These are phyloP conservation scores for Chlamydomonas applanata DNA, from an alignment of 139 green algal species.

Conservation along the genomic window DNA sequence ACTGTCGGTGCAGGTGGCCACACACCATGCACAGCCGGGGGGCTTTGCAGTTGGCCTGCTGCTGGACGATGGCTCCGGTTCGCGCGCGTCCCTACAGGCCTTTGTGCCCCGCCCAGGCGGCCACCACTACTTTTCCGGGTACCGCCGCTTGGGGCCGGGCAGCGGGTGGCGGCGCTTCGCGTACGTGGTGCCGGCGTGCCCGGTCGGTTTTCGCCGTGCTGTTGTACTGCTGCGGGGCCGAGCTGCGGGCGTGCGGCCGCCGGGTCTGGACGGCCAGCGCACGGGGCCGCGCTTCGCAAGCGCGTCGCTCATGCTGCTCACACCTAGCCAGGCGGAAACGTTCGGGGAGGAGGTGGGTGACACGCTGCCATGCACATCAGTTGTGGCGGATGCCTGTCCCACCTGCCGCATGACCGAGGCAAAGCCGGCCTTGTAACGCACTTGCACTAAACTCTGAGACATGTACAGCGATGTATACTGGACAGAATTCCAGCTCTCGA, in stretches of 20 bases:
- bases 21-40: constrained; percentile 1
- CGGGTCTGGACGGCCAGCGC: no score
- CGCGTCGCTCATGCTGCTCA: no score
- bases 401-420: no score
- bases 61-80: constrained; percentile 18
- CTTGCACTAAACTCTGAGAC: no score
- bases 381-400: no score
- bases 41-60: constrained; percentile 17
- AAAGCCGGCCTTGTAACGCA: no score
- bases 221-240: constrained; percentile 39
- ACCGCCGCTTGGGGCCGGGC: not conserved
- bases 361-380: no score
- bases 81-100: constrained; percentile 16
- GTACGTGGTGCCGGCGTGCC: constrained; percentile 23
- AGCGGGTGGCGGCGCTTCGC: constrained; percentile 17
- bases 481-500: no score
- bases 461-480: no score
- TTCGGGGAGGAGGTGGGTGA: no score
- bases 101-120: constrained; percentile 20
- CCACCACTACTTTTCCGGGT: constrained; percentile 22
- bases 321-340: no score
- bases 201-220: constrained; percentile 26
- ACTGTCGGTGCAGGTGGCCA: constrained; percentile 30
- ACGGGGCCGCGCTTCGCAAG: no score
- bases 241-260: not conserved